Evolutionary conservation across 495 filamentous ascomycete species (phyloP), one percentile per base, ranked within the genome.

Genomic region (Aspergillus hancockii): DNA sequence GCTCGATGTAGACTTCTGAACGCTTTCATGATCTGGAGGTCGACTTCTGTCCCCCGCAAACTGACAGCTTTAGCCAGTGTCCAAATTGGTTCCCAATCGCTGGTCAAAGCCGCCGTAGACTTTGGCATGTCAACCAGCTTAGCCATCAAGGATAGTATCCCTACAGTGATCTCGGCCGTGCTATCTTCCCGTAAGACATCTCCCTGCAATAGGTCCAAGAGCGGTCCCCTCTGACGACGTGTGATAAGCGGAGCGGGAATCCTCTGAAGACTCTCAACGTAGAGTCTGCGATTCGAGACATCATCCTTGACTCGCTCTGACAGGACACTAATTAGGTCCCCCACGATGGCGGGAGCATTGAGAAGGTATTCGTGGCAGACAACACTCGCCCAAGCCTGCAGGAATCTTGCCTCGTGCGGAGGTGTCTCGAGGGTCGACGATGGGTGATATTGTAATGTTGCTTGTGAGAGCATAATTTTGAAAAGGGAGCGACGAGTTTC

Each of bases 351-450:
- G 13, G 75, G 75, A 3, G 69, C 64, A 30, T 67, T 71, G 34
- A 77, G 69, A 38, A 80, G 68, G 54, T 80, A 80, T 43, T 80
- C 77, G 43, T 79, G 73, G 30, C 73, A 79, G 4, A 75, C 69
- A 18, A 80, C 57, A 54, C 71, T 72, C n/a, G 70, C 64, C 77
- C 77, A 80, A 8, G 70, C 69, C 52, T 79, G 75, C 28, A 77
- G 61, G 59, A 77, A 76, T 28, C 66, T 67, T 23, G 72, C 69
- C 49, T 70, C 63, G 28, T 66, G 57, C 1, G 69, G 59, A 23
- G 62, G 59, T 13, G 60, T 67, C 32, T 77, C 72, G 28, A 79
- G 46, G 21, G 65, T 60, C 21, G 67, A 63, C 0, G 73, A 69
- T 9, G 66, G 49, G 10, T 62, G 57, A 41, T 75, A 74, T 49